Base-by-base conservation (phyloP, 2,329 filamentous ascomycete genomes). In the Cercospora sp. region DNA sequence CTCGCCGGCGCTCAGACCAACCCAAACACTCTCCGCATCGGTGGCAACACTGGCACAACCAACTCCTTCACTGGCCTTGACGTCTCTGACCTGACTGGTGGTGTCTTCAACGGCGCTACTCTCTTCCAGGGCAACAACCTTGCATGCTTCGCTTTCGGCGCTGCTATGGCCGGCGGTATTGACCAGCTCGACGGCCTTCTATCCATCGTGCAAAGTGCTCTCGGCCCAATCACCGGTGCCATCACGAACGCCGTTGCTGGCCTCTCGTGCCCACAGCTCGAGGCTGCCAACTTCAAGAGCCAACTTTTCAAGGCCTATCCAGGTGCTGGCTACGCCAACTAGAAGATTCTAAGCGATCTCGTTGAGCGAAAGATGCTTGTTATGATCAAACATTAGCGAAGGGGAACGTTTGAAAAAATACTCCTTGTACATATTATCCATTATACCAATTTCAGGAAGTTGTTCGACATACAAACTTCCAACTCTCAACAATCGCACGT, bases 21-120 rank as follows among this genome's bases (percentile, higher is more conserved):
- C 49, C 69, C 75, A 8, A 78, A 77, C 71, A 75, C 72, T 4
- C 72, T 79, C 37, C 72, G 65, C 57, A 66, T 80, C 21, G 79
- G 79, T 26, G 79, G 79, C 28, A 81, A 81, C 72, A 79, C 77
- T n/a, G 78, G 78, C 21, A 76, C 70, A 2, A 65, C 70, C 6
- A 77, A 80, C 70, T 74, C 74, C 28, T 81, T 79, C 72, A 72
- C 73, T 21, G 77, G 77, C 4, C 60, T 81, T 40, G 74, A 81
- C 66, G 63, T 79, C 6, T 66, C 58, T 10, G 70, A 81, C 43
- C 65, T 82, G 6, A 81, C 79, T 13, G 75, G 76, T 10, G 81
- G 81, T 30, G 75, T 84, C 0, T 80, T 82, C 66, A 84, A 83
- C 40, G 57, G 37, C 4, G 65, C 64, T 8, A 60, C 53, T 16